phyloP scores from a whole-genome alignment of 805 yeast species.

The Zygosaccharomyces pseudorouxii region DNA sequence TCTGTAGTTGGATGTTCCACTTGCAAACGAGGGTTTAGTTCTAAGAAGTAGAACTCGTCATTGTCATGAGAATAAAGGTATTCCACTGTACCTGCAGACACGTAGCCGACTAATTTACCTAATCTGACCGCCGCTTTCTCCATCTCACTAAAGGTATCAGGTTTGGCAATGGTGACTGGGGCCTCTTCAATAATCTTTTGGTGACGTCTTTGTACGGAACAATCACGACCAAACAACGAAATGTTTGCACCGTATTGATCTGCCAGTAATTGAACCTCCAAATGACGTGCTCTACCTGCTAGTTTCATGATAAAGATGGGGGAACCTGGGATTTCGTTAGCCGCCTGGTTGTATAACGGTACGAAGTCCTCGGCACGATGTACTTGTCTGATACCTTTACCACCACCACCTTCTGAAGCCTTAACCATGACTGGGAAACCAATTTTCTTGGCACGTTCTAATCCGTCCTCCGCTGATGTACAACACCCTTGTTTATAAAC shows the following conservation, averaged over 20 bases:
- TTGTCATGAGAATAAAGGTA: constrained; percentile 91
- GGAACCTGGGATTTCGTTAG: constrained; percentile 97
- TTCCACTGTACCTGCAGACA: constrained; percentile 98
- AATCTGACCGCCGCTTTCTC: constrained; percentile 96
- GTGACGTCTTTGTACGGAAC: constrained; percentile 99
- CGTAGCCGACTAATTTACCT: constrained; percentile 96
- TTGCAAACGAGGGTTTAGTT: constrained; percentile 96
- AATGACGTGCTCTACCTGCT: constrained; percentile 96
- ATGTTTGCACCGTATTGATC: constrained; percentile 98
- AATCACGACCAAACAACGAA: constrained; percentile 96
- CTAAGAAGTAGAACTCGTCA: constrained; percentile 92
- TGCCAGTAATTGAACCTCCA: constrained; percentile 95
- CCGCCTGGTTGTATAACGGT: constrained; percentile 83
- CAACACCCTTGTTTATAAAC: constrained; percentile 88
- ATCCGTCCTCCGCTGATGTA: constrained; percentile 80
- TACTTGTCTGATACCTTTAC: constrained; percentile 98
- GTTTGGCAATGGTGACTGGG: constrained; percentile 91
- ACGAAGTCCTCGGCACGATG: constrained; percentile 75
- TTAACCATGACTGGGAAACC: constrained; percentile 99
- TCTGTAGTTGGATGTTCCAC: constrained; percentile 99
- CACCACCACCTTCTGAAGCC: constrained; percentile 99
- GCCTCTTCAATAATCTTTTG: constrained; percentile 99
- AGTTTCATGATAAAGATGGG: constrained; percentile 97
- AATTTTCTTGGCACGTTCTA: constrained; percentile 73
- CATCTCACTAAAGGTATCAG: constrained; percentile 82